Evolutionary conservation across 2,329 filamentous ascomycete species (phyloP).

Genomic region (Botrytis porri): DNA sequence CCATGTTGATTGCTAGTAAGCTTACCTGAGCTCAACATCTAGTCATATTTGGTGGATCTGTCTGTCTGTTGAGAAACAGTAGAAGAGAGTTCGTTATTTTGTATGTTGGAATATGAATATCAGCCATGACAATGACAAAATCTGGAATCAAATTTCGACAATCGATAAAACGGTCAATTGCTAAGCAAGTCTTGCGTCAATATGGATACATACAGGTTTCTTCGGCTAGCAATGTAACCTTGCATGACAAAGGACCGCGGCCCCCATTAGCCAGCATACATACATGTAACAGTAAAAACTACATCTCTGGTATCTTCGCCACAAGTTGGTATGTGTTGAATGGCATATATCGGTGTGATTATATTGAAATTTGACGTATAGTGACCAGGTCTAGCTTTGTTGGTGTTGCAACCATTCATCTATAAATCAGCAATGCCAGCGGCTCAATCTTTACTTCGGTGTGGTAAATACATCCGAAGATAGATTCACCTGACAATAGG

Average conservation of each 20-base stretch:
- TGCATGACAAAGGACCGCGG: neutral
- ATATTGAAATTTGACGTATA: neutral
- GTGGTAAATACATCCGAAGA: neutral
- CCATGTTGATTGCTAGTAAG: neutral
- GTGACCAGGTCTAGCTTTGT: neutral
- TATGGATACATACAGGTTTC: neutral
- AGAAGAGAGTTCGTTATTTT: neutral
- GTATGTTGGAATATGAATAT: neutral
- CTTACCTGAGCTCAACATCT: neutral
- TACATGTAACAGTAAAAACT: neutral
- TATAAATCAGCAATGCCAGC: neutral
- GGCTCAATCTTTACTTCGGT: neutral
- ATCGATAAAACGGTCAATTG: neutral
- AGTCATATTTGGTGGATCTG: neutral
- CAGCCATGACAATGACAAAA: accelerated
- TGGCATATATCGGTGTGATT: neutral
- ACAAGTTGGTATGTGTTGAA: neutral
- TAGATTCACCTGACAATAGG: neutral
- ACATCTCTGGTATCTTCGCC: no score
- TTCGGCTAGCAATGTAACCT: neutral
- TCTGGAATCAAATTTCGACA: neutral
- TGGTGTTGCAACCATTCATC: neutral
- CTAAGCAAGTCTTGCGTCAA: neutral
- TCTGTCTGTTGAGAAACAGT: neutral
- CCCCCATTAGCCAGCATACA: neutral